These are phyloP conservation scores for Aschersonia sp. DNA, from an alignment of 2,329 filamentous ascomycete genomes.

Conservation along the genomic window DNA sequence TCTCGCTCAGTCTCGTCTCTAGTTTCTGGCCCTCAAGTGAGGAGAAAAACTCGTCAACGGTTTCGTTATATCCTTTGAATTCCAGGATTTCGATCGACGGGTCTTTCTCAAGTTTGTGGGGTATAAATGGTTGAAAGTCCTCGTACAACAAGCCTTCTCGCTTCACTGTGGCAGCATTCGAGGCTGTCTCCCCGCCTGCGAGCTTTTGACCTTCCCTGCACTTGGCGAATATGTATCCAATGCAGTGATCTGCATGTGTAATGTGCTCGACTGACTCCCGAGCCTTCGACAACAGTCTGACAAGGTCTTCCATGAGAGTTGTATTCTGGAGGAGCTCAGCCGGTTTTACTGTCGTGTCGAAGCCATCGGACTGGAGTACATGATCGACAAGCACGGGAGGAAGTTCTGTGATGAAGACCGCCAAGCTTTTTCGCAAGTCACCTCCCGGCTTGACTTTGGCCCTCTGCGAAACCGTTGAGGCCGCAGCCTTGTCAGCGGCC, in stretches of 20 bases:
- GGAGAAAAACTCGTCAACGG: constrained; percentile 93
- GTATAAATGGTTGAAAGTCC: constrained; percentile 88
- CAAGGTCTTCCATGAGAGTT: constrained; percentile 47
- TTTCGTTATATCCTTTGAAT: constrained; percentile 78
- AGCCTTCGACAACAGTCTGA: constrained; percentile 56
- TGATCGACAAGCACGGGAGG: constrained; percentile 83
- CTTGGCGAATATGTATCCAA: constrained; percentile 81
- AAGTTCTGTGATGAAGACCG: constrained; percentile 73
- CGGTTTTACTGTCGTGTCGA: constrained; percentile 54
- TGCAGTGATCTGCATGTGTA: constrained; percentile 47
- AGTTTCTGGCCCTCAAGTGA: constrained; percentile 90
- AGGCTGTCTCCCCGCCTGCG: constrained; percentile 5
- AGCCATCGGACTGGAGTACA: constrained; percentile 52
- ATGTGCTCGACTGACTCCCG: constrained; percentile 50
- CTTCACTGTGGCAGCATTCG: constrained; percentile 21
- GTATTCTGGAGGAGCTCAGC: constrained; percentile 57
- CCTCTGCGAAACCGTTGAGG: constrained; percentile 38
- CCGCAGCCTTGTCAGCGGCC: constrained; percentile 43
- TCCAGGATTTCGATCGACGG: constrained; percentile 53
- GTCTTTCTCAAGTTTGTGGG: constrained; percentile 61
- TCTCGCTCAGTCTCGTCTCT: constrained; percentile 67
- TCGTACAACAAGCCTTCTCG: constrained; percentile 57
- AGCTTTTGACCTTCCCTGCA: constrained; percentile 18
- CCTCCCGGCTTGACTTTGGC: constrained; percentile 62
- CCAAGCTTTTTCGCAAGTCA: constrained; percentile 64